Conservation (phyloP, 768 basidiomycete genomes). For the Naematelia aurantialba region DNA sequence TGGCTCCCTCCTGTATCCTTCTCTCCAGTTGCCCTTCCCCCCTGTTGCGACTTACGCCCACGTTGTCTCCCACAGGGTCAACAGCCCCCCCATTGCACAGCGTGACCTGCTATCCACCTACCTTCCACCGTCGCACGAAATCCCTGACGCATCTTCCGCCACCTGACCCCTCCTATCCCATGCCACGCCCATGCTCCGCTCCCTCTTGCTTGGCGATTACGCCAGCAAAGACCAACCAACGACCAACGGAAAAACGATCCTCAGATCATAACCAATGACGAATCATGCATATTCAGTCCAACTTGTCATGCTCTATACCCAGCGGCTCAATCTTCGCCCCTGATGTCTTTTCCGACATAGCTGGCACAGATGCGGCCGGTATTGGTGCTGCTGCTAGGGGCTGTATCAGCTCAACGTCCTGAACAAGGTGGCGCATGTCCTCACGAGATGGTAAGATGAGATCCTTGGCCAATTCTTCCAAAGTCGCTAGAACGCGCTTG, state of each 20-base stretch:
- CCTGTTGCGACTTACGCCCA: no score
- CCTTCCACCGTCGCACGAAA: no score
- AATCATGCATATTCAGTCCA: constrained; percentile 24
- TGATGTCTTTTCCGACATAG: constrained; percentile 1
- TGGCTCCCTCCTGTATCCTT: no score
- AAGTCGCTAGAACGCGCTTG: constrained; percentile 72
- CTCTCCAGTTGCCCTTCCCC: neutral
- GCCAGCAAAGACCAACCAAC: no score
- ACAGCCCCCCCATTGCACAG: no score
- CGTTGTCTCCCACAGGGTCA: no score
- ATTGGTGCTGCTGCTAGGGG: neutral
- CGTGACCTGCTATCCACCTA: no score
- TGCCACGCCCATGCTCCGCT: no score
- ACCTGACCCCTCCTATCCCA: no score
- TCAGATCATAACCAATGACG: neutral
- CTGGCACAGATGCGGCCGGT: constrained; percentile 13
- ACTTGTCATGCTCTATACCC: constrained; percentile 34
- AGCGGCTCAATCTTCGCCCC: constrained; percentile 30
- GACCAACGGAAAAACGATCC: neutral
- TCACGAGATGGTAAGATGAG: constrained; percentile 43
- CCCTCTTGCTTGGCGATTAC: no score
- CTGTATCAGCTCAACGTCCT: no score
- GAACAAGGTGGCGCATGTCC: constrained; percentile 4
- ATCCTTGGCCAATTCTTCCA: constrained; percentile 69
- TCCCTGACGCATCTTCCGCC: no score